Evolutionary conservation across 805 yeast species (phyloP).

Genomic region (Lipomyces sp.): DNA sequence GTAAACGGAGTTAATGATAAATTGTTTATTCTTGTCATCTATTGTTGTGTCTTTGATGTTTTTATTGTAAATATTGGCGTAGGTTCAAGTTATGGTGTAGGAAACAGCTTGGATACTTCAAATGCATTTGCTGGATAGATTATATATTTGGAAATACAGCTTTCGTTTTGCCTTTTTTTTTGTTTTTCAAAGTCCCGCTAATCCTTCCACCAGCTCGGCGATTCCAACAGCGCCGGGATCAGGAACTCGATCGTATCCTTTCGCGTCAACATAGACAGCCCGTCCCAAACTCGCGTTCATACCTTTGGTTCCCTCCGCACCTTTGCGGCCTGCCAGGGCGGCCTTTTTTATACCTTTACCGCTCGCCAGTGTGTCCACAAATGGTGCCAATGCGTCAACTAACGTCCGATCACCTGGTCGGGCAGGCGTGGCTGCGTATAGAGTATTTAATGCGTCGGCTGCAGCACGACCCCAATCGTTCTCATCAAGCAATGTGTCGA

Average conservation of each 20-base stretch:
- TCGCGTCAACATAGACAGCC: constrained; percentile 78
- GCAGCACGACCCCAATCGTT: constrained; percentile 42
- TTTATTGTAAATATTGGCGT: not conserved
- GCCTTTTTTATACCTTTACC: constrained; percentile 64
- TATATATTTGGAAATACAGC: not conserved
- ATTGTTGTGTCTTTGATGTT: not conserved
- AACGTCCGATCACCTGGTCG: constrained; percentile 87
- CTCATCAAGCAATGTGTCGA: constrained; percentile 21
- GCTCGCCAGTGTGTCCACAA: constrained; percentile 63
- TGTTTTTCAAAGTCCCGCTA: constrained; percentile 15
- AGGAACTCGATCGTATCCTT: constrained; percentile 56
- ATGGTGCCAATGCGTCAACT: constrained; percentile 88
- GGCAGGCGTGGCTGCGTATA: constrained; percentile 87
- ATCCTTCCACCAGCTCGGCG: constrained; percentile 60
- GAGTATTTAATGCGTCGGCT: constrained; percentile 65
- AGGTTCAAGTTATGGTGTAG: not conserved
- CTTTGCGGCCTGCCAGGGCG: constrained; percentile 67
- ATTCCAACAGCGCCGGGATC: constrained; percentile 96
- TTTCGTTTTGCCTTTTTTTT: not conserved
- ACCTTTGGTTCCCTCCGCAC: constrained; percentile 75
- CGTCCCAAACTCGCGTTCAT: constrained; percentile 89
- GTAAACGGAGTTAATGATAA: not conserved
- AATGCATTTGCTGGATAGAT: not conserved
- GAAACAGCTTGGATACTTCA: not conserved
- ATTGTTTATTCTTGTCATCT: not conserved